Base-by-base conservation (phyloP, 257 asterid species). In the Solanum piurae region DNA sequence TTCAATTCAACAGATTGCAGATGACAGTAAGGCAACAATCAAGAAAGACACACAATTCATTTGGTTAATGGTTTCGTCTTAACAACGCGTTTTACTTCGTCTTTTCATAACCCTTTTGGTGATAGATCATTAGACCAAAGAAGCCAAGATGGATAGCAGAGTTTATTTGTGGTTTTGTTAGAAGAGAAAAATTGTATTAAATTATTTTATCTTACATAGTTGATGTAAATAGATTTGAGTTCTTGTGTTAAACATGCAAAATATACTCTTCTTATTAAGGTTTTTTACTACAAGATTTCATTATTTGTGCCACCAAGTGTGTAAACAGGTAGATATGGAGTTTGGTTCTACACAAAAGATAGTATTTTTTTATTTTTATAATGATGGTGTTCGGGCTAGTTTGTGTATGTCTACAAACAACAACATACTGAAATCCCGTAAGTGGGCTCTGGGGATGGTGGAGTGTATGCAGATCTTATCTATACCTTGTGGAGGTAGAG, bases 1-100 rank as follows among this genome's bases (percentile, higher is more conserved):
- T 95, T 95, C 82, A 25, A 89, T 74, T 97, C 99, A 12, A 92
- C 72, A 88, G 96, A 97, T 88, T 94, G 98, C 89, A 92, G 99
- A 89, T 95, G 92, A 96, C 87, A 46, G 10, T 49, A 29, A 18
- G 37, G 69, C 10, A 49, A 49, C 93, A 36, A 13, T 85, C 87
- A 85, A 84, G 76, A 5, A 12, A 69, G 62, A 9, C 42, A 77
- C 27, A 85, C 18, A 62, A 3, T 80, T 49, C 69, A 49, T 82
- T 49, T 44, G 85, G 64, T 42, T 27, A 77, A 77, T 77, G n/a
- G 69, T 82, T 82, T 82, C 31, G 55, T 46, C 42, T 46, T 29
- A 25, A 79, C 29, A 80, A 27, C 42, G 27, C 68, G 29, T 49
- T 80, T 71, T 85, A 37, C 29, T 40, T 18, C 4, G 75, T 40